Conservation (phyloP, 2,329 filamentous ascomycete species). For the Albophoma yamanashiensis region DNA sequence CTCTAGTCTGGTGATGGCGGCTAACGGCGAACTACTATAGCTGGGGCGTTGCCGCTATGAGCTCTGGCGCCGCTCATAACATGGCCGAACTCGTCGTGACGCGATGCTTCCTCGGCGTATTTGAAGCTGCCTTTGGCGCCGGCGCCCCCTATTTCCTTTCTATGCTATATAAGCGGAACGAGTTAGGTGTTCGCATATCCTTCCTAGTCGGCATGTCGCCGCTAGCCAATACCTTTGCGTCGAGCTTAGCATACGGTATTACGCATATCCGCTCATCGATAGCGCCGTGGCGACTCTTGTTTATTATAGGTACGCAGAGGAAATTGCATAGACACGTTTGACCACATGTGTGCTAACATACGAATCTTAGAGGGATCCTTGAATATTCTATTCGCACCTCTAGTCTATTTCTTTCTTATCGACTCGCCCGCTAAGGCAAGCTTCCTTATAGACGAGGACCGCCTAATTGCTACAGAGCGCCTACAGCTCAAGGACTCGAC, state of each 20-base stretch:
- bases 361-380: conserved; percentile 12
- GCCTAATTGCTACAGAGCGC: conserved; percentile 11
- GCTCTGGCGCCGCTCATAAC: conserved; percentile 9
- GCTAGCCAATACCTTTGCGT: conserved; percentile 21
- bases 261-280: conserved; percentile 14
- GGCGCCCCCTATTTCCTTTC: conserved; percentile 20
- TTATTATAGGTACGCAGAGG: conserved; percentile 11
- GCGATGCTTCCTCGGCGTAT: conserved; percentile 15
- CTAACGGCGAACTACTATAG: neutral
- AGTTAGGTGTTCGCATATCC: conserved; percentile 17
- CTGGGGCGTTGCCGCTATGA: conserved; percentile 7
- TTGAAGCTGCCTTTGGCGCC: conserved; percentile 15
- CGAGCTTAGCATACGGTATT: conserved; percentile 22
- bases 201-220: conserved; percentile 17
- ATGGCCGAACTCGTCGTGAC: conserved; percentile 11
- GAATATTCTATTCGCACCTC: conserved; percentile 14
- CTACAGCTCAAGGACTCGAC: conserved; percentile 4
- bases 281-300: conserved; percentile 18
- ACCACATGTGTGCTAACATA: neutral
- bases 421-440: conserved; percentile 16
- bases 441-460: conserved; percentile 18
- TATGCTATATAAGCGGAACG: conserved; percentile 20
- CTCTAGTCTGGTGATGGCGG: no score
- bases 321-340: no score
- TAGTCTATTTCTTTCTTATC: conserved; percentile 19